Evolutionary conservation across 352 stramenopile genomes (phyloP).

Genomic region (Phytopythium vexans): DNA sequence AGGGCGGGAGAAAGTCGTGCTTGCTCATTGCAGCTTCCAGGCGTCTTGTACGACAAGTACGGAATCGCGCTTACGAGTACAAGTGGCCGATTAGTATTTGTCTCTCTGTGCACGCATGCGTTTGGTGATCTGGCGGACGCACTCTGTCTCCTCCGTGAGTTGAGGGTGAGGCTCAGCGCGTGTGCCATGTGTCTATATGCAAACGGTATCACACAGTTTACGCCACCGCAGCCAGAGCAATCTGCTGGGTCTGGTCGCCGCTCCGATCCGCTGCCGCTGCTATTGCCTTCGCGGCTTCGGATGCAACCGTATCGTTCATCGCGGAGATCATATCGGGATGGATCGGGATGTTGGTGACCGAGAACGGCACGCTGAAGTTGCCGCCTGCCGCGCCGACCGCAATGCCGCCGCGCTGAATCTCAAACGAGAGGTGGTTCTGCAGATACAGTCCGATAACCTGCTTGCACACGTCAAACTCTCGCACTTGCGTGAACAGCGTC

Average conservation of each 20-base stretch:
- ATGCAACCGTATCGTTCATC: neutral
- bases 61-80: neutral
- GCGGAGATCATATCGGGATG: conserved; percentile 24
- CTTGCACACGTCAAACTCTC: conserved; percentile 58
- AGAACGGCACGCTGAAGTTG: conserved; percentile 77
- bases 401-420: conserved; percentile 59
- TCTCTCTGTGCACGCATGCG: too few relatives aligned
- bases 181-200: too few relatives aligned
- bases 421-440: conserved; percentile 58
- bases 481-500: conserved; percentile 45
- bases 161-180: too few relatives aligned
- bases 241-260: neutral
- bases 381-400: conserved; percentile 49
- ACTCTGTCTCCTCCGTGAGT: too few relatives aligned
- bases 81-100: neutral
- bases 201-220: too few relatives aligned
- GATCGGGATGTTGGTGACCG: conserved; percentile 62
- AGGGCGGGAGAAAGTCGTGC: neutral
- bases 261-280: conserved; percentile 8
- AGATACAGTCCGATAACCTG: conserved; percentile 66
- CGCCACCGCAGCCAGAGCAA: neutral
- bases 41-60: neutral
- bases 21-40: neutral
- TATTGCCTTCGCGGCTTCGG: too few relatives aligned
- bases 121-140: conserved; percentile 1